Evolutionary conservation across 345 rosid species (phyloP).

Genomic region (Citrus glauca): DNA sequence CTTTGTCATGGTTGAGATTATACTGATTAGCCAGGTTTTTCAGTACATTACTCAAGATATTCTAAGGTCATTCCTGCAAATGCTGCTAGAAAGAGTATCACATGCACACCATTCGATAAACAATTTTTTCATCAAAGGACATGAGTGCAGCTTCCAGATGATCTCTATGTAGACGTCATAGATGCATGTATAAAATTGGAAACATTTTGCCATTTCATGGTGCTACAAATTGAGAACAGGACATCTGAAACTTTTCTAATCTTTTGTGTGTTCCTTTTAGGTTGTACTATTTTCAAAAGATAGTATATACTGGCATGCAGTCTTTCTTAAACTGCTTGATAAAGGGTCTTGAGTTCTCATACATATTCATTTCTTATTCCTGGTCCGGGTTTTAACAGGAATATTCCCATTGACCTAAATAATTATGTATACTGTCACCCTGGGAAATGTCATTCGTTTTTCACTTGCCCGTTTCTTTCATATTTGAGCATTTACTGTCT

Average conservation of each 20-base stretch:
- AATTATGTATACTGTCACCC: neutral
- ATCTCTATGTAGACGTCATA: neutral
- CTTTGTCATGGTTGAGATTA: neutral
- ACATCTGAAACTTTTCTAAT: neutral
- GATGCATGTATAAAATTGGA: neutral
- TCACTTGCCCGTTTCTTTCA: neutral
- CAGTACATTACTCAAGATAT: neutral
- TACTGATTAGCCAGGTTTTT: neutral
- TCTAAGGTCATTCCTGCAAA: neutral
- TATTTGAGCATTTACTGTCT: neutral
- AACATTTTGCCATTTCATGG: neutral
- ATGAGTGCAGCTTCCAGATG: neutral
- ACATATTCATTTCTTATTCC: neutral
- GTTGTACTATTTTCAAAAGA: neutral
- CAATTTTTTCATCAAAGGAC: neutral
- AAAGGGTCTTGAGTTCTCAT: neutral
- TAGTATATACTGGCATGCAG: neutral
- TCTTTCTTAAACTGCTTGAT: neutral
- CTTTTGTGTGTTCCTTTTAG: neutral
- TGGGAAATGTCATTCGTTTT: neutral
- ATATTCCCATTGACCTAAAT: neutral
- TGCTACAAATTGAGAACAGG: neutral
- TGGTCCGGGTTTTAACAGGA: neutral
- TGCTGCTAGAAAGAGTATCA: neutral
- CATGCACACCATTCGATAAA: neutral